Evolutionary conservation across 371 early-diverging fungal genomes (phyloP).

Genomic region (Mucor mucedo): DNA sequence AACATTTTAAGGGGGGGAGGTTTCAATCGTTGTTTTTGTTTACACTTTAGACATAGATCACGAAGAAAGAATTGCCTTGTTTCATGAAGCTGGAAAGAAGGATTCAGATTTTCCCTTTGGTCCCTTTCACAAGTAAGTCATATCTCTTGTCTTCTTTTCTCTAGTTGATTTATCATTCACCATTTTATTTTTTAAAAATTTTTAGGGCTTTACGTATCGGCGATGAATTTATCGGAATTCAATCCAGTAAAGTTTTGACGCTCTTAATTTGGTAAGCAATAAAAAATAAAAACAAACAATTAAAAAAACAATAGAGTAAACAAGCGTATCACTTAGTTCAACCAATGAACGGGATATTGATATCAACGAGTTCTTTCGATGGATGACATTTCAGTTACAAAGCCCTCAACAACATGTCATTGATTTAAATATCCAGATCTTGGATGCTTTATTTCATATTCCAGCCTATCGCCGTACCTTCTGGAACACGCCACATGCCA

Average conservation of each 20-base stretch:
- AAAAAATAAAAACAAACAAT: not conserved
- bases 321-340: slow-evolving; percentile 19
- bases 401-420: slow-evolving; percentile 74
- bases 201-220: slow-evolving; percentile 80
- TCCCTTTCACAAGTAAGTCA: slow-evolving; percentile 70
- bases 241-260: slow-evolving; percentile 83
- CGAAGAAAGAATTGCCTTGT: slow-evolving; percentile 57
- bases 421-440: slow-evolving; percentile 85
- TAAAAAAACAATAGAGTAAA: not conserved
- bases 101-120: slow-evolving; percentile 62
- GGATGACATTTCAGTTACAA: slow-evolving; percentile 76
- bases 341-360: slow-evolving; percentile 40
- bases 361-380: slow-evolving; percentile 67
- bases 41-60: slow-evolving; percentile 41
- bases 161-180: not conserved
- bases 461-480: slow-evolving; percentile 67
- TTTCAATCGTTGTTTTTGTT: not conserved
- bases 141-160: too few relatives aligned
- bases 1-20: not conserved
- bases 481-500: slow-evolving; percentile 65
- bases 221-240: slow-evolving; percentile 88
- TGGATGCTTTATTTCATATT: slow-evolving; percentile 78
- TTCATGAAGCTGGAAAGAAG: slow-evolving; percentile 48
- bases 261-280: slow-evolving; percentile 59
- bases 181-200: slow-evolving; percentile 1